Base-by-base conservation (phyloP, 495 filamentous ascomycete species). In the Cercophora scortea region DNA sequence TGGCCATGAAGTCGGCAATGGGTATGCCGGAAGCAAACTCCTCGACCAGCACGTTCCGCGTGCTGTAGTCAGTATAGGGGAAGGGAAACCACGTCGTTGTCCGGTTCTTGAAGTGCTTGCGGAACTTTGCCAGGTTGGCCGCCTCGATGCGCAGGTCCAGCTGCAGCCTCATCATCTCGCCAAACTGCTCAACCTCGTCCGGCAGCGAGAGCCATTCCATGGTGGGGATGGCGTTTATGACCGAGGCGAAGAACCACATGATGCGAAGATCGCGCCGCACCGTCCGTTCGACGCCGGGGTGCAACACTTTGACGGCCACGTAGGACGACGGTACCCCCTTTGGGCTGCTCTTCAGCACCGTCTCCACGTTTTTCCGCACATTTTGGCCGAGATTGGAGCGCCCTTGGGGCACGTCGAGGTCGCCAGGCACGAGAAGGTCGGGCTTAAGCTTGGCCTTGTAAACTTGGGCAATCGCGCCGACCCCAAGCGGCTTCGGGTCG, bases 121-220 rank as follows among this genome's bases (percentile, higher is more conserved):
- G 86, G 73, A 99, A 99, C 19, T 83, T 83, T 13, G 82, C 81
- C 5, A 99, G 74, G 56, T 99, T 99, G 7, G 90, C 83, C 1
- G 89, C 84, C 62, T 99, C 94, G 50, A 99, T 99, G 36, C 94
- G 86, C 13, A 99, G 75, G 70, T 99, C 94, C 12, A 99, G 75
- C 54, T 99, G 94, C 16, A 97, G 73, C 58, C 86, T 85, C 94
- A 99, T 99, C 94, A 99, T 99, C 61, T 92, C 86, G 10, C 90
- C 92, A 59, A 99, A 99, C 63, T 96, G 90, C 16, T 74, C 64
- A 25, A 96, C 94, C 65, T 99, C 94, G 59, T 95, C 90, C 1
- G 94, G 94, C 35, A 99, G 82, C 2, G 92, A 96, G 15, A 99
- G 75, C 94, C 94, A 99, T 62, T 99, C 87, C 65, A 99, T 91